Evolutionary conservation across 163 green algal genomes (phyloP), one percentile per base, ranked within the genome.

Genomic region (Scenedesmus sp.): DNA sequence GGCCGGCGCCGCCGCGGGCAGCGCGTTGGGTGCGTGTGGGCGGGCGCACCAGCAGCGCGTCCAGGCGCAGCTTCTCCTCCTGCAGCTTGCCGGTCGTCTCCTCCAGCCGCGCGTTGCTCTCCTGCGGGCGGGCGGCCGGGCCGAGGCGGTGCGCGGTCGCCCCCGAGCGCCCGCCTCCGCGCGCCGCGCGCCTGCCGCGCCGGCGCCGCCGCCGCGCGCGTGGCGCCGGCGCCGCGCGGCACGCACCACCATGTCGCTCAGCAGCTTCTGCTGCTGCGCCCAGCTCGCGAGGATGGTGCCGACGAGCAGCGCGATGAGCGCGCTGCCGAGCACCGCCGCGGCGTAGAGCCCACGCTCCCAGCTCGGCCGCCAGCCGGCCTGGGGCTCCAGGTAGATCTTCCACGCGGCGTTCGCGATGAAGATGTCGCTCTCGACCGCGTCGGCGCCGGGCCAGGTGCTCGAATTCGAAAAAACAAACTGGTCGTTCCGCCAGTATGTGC

Each of bases 321-420:
- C 7, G 26, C 28, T 65, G 39, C 58, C 77, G 34, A 75, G 34
- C 67, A 84, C 69, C 20, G 67, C 67, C 29, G 69, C 57, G 17
- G 60, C 77, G 4, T 75, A 64, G 24, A 78, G 28, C 34, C 66
- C 66, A 22, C 45, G n/a, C 31, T 67, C 44, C 77, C 77, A 84
- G 9, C 5, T 17, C 0, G 77, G 77, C 34, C 29, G 14, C 77
- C 77, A 84, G 10, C 77, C 77, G 5, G 51, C 26, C 0, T 22
- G 36, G 1, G 70, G 70, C 47, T 77, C 67, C 47, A 84, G 60
- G 60, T 79, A 79, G 34, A 79, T 57, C 14, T 44, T 51, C 77
- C 77, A 84, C 28, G 56, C 24, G 2, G 67, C 50, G 44, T 81
- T 69, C 4, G 70, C 78, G 9, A 57, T 48, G 36, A 73, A 76